Percentiles rank a stretch among this genome's conserved stretches.
phyloP scores from a whole-genome alignment of 2,329 filamentous ascomycete genomes.

The Westerdykella aurantiaca region DNA sequence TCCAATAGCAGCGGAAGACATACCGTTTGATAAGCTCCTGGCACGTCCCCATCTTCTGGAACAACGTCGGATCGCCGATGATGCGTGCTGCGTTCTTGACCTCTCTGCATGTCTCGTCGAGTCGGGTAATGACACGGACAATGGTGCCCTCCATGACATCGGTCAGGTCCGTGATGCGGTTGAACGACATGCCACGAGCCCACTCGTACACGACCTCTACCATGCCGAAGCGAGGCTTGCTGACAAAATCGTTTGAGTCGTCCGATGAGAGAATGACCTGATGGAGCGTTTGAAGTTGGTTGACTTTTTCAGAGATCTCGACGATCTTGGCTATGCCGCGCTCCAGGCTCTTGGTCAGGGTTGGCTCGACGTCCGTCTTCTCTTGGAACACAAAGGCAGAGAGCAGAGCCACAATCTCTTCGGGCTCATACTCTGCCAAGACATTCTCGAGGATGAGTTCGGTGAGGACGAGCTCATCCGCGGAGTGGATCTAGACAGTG shows the following conservation, averaged over 20 bases:
- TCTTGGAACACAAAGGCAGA: conserved; percentile 97
- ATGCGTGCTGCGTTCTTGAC: conserved; percentile 96
- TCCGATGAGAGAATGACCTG: conserved; percentile 89
- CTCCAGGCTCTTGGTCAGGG: conserved; percentile 74
- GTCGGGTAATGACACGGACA: conserved; percentile 83
- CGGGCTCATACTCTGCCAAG: conserved; percentile 87
- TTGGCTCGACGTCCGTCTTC: conserved; percentile 78
- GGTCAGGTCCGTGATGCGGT: conserved; percentile 91
- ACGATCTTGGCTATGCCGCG: conserved; percentile 80
- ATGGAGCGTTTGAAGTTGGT: conserved; percentile 78
- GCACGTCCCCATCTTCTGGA: conserved; percentile 93
- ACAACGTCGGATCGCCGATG: conserved; percentile 87
- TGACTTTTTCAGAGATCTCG: conserved; percentile 86
- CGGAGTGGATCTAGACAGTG: conserved; percentile 67
- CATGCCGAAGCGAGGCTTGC: conserved; percentile 79
- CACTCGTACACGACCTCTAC: conserved; percentile 99
- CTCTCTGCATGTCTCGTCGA: conserved; percentile 95
- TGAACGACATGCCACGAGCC: conserved; percentile 97
- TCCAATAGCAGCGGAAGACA: conserved; percentile 49
- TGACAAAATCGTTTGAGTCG: conserved; percentile 88
- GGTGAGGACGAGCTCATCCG: conserved; percentile 91
- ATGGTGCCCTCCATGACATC: conserved; percentile 97
- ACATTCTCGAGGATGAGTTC: conserved; percentile 96
- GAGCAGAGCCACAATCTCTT: conserved; percentile 90
- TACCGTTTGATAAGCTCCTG: conserved; percentile 98